Evolutionary conservation across 495 filamentous ascomycete species (phyloP), one percentile per base, ranked within the genome.

Genomic region (Daldinia caldariorum): DNA sequence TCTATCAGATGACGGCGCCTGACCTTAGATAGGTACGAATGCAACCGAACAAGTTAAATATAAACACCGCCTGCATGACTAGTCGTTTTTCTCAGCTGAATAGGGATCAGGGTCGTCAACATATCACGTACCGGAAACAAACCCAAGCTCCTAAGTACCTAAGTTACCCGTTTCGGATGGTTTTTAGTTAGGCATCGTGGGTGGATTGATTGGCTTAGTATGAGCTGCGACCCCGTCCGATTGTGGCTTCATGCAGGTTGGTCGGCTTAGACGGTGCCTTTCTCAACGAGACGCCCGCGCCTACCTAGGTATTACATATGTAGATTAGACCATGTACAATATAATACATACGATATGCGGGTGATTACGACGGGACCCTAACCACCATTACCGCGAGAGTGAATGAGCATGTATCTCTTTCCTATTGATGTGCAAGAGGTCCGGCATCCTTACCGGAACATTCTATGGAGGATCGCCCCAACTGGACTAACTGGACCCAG

Each of bases 191-290:
- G 20, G 18, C 60, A 58, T 58, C 39, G 62, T 71, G 53, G 68
- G 13, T 31, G 47, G 43, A 51, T 71, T 71, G 51, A 66, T 71
- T 71, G 68, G 63, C 20, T 62, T 20, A n/a, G 26, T 53, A 53
- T 6, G 26, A 41, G 45, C 18, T 56, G 38, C 38, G 49, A 54
- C 37, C 29, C 49, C 35, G 41, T 60, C 67, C 38, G 38, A 41
- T 61, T 61, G 57, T 49, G 31, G 64, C 38, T 10, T 14, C 56
- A 39, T 66, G 56, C 63, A 66, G 45, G 53, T 53, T 53, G 22
- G 34, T n/a, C 45, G 37, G 55, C 5, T 43, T 43, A 12, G 31
- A 51, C 54, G 55, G 63, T 43, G 54, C 43, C 10, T 38, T 66
- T 35, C n/a, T 20, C 5, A 6, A 32, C 18, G 43, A 9, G 54